Percentiles rank a stretch among this genome's conserved stretches.
Evolutionary conservation across 805 yeast genomes (phyloP).

Genomic region (Kregervanrija pseudodelftensis): DNA sequence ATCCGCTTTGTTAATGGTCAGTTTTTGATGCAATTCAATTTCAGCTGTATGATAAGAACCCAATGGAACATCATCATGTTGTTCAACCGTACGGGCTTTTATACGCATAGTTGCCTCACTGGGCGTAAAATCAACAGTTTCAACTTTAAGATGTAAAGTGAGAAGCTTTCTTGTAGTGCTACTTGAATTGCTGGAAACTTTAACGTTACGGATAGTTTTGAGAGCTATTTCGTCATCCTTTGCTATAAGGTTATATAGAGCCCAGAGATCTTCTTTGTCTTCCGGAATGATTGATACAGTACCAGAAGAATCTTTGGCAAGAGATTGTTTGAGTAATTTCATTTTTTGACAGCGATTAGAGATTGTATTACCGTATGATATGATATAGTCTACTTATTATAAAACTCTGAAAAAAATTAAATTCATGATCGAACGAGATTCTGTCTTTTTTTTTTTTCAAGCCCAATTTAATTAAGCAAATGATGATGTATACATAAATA

Average conservation of each 20-base stretch:
- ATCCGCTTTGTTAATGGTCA: conserved; percentile 63
- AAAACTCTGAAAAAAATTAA: too few species aligned
- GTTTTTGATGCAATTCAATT: conserved; percentile 59
- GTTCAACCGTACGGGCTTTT: conserved; percentile 66
- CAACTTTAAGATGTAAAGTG: conserved; percentile 53
- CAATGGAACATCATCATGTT: conserved; percentile 69
- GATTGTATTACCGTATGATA: too few species aligned
- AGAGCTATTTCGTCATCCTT: conserved; percentile 70
- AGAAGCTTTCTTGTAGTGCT: conserved; percentile 46
- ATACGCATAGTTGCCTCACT: conserved; percentile 69
- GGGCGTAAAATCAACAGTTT: conserved; percentile 71
- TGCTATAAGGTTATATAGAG: conserved; percentile 70
- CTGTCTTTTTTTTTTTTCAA: too few species aligned
- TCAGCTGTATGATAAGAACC: conserved; percentile 88
- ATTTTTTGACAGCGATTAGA: conserved; percentile 22
- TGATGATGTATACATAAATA: too few species aligned
- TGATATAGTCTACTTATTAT: too few species aligned
- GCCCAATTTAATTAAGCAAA: too few species aligned
- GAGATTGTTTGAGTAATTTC: conserved; percentile 46
- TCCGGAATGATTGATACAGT: conserved; percentile 64
- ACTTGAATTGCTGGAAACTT: conserved; percentile 19
- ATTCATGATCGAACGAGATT: too few species aligned
- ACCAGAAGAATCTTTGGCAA: conserved; percentile 59
- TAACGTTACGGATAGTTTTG: conserved; percentile 60
- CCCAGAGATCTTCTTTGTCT: conserved; percentile 90